Conservation (phyloP, 2,329 filamentous ascomycete species). For the Calycina herbarum region DNA sequence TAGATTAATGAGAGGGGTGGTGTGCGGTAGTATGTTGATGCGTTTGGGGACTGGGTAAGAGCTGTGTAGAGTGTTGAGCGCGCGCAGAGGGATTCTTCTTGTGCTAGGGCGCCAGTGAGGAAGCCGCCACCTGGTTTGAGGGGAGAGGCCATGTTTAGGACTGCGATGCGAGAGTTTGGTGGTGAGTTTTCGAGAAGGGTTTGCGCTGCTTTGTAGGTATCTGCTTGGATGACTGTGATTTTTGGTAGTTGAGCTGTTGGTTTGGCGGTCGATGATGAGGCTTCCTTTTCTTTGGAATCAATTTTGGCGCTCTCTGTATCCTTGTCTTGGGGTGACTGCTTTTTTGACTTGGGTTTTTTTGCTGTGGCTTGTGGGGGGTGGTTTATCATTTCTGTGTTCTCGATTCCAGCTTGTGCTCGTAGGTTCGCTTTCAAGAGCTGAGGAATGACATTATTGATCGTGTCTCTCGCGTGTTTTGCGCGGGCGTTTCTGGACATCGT, state of each 20-base stretch:
- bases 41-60: constrained; percentile 42
- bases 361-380: constrained; percentile 12
- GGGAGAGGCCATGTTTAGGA: constrained; percentile 67
- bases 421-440: constrained; percentile 22
- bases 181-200: constrained; percentile 35
- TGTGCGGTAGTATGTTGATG: constrained; percentile 40
- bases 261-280: background rate
- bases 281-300: background rate
- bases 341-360: background rate
- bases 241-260: constrained; percentile 7
- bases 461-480: constrained; percentile 29
- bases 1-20: constrained; percentile 52
- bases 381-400: constrained; percentile 23
- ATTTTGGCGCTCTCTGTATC: background rate
- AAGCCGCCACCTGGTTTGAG: constrained; percentile 62
- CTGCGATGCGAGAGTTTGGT: constrained; percentile 47
- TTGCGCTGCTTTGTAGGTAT: constrained; percentile 59
- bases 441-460: constrained; percentile 28
- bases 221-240: constrained; percentile 51
- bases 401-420: constrained; percentile 20
- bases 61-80: constrained; percentile 55
- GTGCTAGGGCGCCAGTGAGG: constrained; percentile 59
- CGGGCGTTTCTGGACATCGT: constrained; percentile 23
- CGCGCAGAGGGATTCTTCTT: constrained; percentile 70
- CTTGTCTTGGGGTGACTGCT: background rate